Evolutionary conservation across 768 basidiomycete genomes (phyloP).

Genomic region (Austroboletus festivus): DNA sequence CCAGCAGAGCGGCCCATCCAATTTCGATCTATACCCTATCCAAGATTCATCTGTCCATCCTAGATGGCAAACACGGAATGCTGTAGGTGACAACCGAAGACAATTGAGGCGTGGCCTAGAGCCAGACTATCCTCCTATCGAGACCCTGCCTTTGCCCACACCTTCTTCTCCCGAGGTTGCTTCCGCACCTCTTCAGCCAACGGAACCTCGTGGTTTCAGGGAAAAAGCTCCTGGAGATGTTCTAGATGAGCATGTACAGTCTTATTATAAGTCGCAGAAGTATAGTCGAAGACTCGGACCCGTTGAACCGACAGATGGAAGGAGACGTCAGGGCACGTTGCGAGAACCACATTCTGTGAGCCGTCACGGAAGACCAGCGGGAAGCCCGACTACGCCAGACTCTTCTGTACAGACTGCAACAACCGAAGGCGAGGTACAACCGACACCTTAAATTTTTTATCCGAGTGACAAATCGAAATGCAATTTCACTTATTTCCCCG

Average conservation of each 20-base stretch:
- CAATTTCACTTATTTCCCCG: too few relatives aligned
- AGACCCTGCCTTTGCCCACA: conserved; percentile 10
- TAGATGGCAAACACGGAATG: conserved; percentile 14
- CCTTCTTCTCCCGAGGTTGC: conserved; percentile 9
- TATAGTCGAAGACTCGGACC: conserved; percentile 5
- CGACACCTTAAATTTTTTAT: too few relatives aligned
- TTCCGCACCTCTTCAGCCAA: conserved; percentile 1
- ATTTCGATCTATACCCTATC: not conserved
- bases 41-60: conserved; percentile 13
- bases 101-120: conserved; percentile 8
- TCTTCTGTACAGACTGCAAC: not conserved
- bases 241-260: not conserved
- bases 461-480: too few relatives aligned
- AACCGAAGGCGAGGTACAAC: not conserved
- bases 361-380: not conserved
- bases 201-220: conserved; percentile 6
- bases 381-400: not conserved
- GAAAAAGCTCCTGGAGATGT: not conserved
- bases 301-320: conserved; percentile 1
- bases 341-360: not conserved
- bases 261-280: not conserved
- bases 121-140: conserved; percentile 15
- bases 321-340: conserved; percentile 1
- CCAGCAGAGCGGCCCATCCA: conserved; percentile 4
- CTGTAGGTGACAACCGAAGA: not conserved